These are phyloP conservation scores for Cavenderia fasciculata DNA, from an alignment of 78 protist genomes.

Conservation along the genomic window DNA sequence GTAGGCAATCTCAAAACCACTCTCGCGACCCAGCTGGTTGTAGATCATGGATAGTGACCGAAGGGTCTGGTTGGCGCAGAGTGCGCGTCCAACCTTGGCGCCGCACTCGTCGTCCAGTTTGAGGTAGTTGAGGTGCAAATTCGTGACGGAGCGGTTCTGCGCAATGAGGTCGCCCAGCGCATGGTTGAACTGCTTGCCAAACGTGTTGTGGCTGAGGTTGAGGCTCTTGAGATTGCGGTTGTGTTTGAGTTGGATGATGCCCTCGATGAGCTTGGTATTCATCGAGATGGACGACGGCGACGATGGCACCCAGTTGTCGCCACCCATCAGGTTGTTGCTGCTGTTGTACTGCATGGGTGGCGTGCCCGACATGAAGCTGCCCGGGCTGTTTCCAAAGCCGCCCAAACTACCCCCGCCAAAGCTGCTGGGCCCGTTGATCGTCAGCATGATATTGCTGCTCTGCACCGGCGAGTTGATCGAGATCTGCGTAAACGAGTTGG, in stretches of 20 bases:
- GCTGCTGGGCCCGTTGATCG: background rate
- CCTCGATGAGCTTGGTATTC: slow-evolving; percentile 30
- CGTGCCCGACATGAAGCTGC: too few relatives aligned
- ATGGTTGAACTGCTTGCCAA: slow-evolving; percentile 31
- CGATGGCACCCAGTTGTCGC: slow-evolving; percentile 16
- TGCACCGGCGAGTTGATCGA: background rate
- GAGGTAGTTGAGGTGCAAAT: slow-evolving; percentile 28
- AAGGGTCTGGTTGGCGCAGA: background rate
- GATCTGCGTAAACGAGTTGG: background rate
- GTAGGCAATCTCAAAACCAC: background rate
- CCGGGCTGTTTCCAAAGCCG: background rate
- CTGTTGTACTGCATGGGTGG: background rate
- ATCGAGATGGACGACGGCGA: slow-evolving; percentile 68
- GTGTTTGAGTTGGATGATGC: background rate
- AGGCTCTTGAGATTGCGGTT: slow-evolving; percentile 2
- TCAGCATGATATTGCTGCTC: background rate
- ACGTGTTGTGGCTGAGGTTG: slow-evolving; percentile 60
- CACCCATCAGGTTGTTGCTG: background rate
- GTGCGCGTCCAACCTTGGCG: background rate
- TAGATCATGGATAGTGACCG: slow-evolving; percentile 11
- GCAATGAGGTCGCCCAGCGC: background rate
- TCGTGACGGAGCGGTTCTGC: background rate
- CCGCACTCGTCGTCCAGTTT: slow-evolving; percentile 66
- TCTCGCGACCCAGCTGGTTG: slow-evolving; percentile 41
- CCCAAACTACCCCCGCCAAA: background rate